Evolutionary conservation across 352 stramenopile species (phyloP).

Genomic region (Globisporangium heterothallicum): DNA sequence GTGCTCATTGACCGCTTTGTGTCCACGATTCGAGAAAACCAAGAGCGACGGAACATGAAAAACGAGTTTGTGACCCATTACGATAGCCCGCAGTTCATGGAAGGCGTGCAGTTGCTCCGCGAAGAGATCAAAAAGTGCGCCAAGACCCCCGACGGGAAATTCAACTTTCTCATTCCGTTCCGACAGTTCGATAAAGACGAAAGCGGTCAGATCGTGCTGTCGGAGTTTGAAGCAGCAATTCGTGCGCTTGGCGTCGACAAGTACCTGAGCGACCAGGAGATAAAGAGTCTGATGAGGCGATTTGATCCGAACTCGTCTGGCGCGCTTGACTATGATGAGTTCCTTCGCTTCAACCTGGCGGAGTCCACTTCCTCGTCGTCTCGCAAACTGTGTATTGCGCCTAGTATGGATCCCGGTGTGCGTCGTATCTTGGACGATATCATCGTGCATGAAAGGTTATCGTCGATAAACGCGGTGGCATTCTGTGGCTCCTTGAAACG

Average conservation of each 20-base stretch:
- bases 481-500: conserved; percentile 69
- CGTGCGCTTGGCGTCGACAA: conserved; percentile 69
- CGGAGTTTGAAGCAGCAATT: conserved; percentile 64
- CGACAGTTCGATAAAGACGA: conserved; percentile 68
- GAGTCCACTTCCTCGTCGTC: conserved; percentile 52
- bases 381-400: conserved; percentile 11
- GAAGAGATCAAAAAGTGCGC: conserved; percentile 69
- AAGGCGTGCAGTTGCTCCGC: conserved; percentile 62
- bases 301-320: conserved; percentile 68
- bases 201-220: conserved; percentile 60
- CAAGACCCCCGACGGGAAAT: conserved; percentile 76
- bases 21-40: conserved; percentile 54
- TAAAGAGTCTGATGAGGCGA: conserved; percentile 73
- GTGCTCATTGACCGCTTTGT: conserved; percentile 77
- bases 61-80: conserved; percentile 80
- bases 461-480: conserved; percentile 25
- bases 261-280: conserved; percentile 66
- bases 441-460: conserved; percentile 41
- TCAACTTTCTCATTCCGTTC: conserved; percentile 68
- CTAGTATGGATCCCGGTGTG: conserved; percentile 12
- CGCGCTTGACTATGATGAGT: conserved; percentile 70
- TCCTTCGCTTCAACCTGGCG: conserved; percentile 68
- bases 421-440: conserved; percentile 48
- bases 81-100: conserved; percentile 70
- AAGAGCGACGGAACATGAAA: conserved; percentile 78